Percentiles rank a stretch among this genome's conserved stretches.
These are phyloP conservation scores for Cordyceps javanica DNA, from an alignment of 2,329 filamentous ascomycete species.

Conservation along the genomic window DNA sequence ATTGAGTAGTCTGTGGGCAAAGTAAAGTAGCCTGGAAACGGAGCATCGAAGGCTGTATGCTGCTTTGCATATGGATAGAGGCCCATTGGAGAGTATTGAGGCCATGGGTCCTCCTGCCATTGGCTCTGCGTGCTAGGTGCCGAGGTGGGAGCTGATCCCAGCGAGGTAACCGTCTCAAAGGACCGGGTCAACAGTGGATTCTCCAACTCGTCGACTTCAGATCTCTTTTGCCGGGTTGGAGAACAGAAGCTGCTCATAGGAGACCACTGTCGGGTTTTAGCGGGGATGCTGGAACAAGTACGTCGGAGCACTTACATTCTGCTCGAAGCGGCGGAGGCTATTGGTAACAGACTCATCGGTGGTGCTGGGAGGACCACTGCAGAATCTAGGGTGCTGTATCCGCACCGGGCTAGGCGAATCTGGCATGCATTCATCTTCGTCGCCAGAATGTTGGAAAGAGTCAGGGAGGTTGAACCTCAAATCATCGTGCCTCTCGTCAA, in stretches of 20 bases:
- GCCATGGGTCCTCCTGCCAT: not conserved
- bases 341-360: slow-evolving; percentile 8
- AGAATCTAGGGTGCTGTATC: not conserved
- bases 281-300: too few species aligned
- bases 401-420: not conserved
- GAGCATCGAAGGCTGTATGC: not conserved
- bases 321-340: not conserved
- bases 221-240: not conserved
- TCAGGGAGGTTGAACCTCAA: slow-evolving; percentile 26
- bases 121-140: not conserved
- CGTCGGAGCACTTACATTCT: not conserved
- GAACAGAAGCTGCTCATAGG: slow-evolving; percentile 6
- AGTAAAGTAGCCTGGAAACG: slow-evolving; percentile 1
- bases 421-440: not conserved
- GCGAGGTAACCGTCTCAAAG: slow-evolving; percentile 4
- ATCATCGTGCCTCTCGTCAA: slow-evolving; percentile 27
- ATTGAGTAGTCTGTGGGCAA: slow-evolving; percentile 2
- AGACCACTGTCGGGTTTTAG: slow-evolving; percentile 3
- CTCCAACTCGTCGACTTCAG: slow-evolving; percentile 2
- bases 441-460: slow-evolving; percentile 10
- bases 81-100: not conserved
- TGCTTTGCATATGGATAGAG: not conserved
- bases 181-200: slow-evolving; percentile 7
- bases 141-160: not conserved
- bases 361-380: not conserved